These are phyloP conservation scores for Trichosporon ovoides DNA, from an alignment of 1,284 basidiomycete genomes.

Conservation along the genomic window DNA sequence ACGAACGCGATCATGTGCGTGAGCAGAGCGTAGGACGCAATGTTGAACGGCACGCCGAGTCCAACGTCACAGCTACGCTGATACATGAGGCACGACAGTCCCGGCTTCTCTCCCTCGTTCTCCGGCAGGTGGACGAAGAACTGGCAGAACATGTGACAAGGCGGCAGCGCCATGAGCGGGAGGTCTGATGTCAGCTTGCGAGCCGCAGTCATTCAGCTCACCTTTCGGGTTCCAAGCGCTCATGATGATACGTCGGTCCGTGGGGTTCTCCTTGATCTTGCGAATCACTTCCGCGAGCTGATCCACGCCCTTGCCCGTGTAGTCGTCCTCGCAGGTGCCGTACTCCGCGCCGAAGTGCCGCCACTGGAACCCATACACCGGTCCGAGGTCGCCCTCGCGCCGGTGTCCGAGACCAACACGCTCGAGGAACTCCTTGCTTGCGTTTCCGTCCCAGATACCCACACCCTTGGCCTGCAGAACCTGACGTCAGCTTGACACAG, in stretches of 20 bases:
- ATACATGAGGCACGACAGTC: constrained; percentile 92
- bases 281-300: constrained; percentile 81
- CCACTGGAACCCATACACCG: constrained; percentile 99
- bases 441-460: constrained; percentile 98
- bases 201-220: constrained; percentile 46
- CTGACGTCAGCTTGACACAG: constrained; percentile 17
- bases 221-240: constrained; percentile 97
- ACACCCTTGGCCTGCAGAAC: constrained; percentile 76
- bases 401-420: constrained; percentile 75
- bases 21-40: constrained; percentile 92
- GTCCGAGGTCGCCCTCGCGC: constrained; percentile 88
- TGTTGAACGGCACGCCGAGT: constrained; percentile 97
- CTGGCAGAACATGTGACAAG: constrained; percentile 97
- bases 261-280: constrained; percentile 90
- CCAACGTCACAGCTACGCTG: constrained; percentile 96
- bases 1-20: constrained; percentile 95
- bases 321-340: constrained; percentile 71
- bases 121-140: constrained; percentile 87
- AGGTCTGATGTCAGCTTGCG: constrained; percentile 59
- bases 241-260: constrained; percentile 90
- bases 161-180: constrained; percentile 88
- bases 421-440: constrained; percentile 79
- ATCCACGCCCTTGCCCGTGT: constrained; percentile 85
- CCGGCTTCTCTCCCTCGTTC: constrained; percentile 53
- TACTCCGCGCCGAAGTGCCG: constrained; percentile 94